Evolutionary conservation across 768 basidiomycete species (phyloP).

Genomic region (Mycena sanguinolenta): DNA sequence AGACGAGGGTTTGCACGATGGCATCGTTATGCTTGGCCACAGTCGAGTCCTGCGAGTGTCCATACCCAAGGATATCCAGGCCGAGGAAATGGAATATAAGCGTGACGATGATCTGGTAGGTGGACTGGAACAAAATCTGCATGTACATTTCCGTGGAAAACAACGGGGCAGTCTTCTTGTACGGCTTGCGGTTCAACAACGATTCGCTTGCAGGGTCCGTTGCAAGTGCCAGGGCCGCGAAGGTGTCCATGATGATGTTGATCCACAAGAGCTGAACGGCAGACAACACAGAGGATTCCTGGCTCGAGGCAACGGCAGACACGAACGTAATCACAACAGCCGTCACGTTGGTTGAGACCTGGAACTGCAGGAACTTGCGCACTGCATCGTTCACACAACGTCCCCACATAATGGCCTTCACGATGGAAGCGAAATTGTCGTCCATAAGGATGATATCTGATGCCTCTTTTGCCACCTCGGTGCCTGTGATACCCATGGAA

Average conservation of each 20-base stretch:
- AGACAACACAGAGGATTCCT: slow-evolving; percentile 88
- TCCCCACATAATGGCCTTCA: slow-evolving; percentile 99
- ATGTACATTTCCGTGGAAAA: slow-evolving; percentile 97
- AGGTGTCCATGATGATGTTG: slow-evolving; percentile 99
- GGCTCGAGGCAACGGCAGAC: slow-evolving; percentile 83
- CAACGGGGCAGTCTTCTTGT: slow-evolving; percentile 88
- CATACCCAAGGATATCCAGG: slow-evolving; percentile 73
- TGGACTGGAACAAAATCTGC: slow-evolving; percentile 91
- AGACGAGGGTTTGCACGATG: slow-evolving; percentile 87
- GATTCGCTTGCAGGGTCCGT: slow-evolving; percentile 92
- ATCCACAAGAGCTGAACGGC: slow-evolving; percentile 99
- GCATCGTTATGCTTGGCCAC: slow-evolving; percentile 53
- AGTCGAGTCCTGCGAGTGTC: slow-evolving; percentile 47
- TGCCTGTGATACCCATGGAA: slow-evolving; percentile 96
- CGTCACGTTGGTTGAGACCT: slow-evolving; percentile 93
- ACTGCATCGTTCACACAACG: slow-evolving; percentile 98
- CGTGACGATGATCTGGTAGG: slow-evolving; percentile 86
- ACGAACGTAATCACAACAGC: slow-evolving; percentile 96
- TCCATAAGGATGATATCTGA: slow-evolving; percentile 99
- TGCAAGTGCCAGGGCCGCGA: slow-evolving; percentile 96
- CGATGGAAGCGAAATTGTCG: slow-evolving; percentile 96
- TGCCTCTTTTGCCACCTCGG: slow-evolving; percentile 98
- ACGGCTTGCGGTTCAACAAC: slow-evolving; percentile 91
- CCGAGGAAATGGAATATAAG: slow-evolving; percentile 94
- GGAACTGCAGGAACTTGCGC: slow-evolving; percentile 97